Percentiles rank a stretch among this genome's conserved stretches.
phyloP scores from a whole-genome alignment of 495 filamentous ascomycete genomes.

The Hyaloscypha hepaticicola region DNA sequence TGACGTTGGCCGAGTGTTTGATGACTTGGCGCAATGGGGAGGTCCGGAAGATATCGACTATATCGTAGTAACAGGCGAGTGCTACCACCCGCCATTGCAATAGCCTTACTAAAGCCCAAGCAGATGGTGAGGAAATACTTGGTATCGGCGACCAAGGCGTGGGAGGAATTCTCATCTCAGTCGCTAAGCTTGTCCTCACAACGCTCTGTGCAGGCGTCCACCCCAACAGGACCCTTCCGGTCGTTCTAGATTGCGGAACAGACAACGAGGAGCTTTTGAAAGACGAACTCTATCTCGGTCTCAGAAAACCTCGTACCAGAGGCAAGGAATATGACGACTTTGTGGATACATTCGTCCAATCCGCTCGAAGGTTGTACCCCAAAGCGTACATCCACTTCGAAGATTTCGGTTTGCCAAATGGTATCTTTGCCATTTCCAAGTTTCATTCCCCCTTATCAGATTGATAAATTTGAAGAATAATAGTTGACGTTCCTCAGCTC shows the following conservation, averaged over 20 bases:
- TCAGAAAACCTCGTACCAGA: slow-evolving; percentile 60
- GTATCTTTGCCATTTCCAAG: slow-evolving; percentile 8
- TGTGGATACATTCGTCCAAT: slow-evolving; percentile 70
- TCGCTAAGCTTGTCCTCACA: slow-evolving; percentile 79
- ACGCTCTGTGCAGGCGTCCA: slow-evolving; percentile 85
- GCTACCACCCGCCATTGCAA: neutral
- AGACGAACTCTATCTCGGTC: slow-evolving; percentile 81
- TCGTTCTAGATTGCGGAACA: slow-evolving; percentile 87
- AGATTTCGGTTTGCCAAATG: slow-evolving; percentile 58
- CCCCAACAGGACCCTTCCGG: slow-evolving; percentile 73
- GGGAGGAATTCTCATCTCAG: slow-evolving; percentile 79
- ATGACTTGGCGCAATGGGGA: slow-evolving; percentile 66
- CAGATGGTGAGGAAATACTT: slow-evolving; percentile 64
- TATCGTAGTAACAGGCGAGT: slow-evolving; percentile 76
- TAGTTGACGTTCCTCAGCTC: slow-evolving; percentile 33
- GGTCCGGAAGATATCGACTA: slow-evolving; percentile 76
- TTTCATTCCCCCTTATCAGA: neutral
- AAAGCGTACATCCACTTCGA: slow-evolving; percentile 83
- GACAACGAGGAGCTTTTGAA: slow-evolving; percentile 74
- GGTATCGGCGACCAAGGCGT: slow-evolving; percentile 93
- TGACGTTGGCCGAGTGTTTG: slow-evolving; percentile 55
- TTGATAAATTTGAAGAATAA: neutral
- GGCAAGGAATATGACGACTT: slow-evolving; percentile 79
- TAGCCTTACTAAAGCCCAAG: neutral
- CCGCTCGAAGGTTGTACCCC: slow-evolving; percentile 67